Conservation (phyloP, 768 basidiomycete genomes). For the Mycena leptocephala region DNA sequence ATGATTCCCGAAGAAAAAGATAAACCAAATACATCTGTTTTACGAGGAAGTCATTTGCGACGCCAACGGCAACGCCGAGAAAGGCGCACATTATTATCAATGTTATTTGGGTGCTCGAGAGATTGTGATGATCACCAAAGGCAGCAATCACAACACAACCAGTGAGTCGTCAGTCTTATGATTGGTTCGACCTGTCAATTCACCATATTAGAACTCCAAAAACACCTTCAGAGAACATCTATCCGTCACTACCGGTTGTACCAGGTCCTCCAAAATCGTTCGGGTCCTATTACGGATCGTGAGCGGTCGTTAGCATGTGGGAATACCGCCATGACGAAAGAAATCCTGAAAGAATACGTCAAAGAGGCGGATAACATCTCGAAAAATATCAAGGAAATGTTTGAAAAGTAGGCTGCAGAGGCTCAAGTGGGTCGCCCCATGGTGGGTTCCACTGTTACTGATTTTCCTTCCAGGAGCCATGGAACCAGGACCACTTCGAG, state of each 20-base stretch:
- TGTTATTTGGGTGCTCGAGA: too few relatives aligned
- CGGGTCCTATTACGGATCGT: background rate
- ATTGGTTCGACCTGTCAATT: background rate
- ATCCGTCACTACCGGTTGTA: background rate
- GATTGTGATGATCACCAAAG: background rate
- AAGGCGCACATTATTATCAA: too few relatives aligned
- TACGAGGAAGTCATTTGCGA: too few relatives aligned
- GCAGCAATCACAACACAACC: background rate
- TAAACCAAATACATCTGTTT: too few relatives aligned
- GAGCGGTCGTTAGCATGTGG: constrained; percentile 7
- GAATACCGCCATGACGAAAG: background rate
- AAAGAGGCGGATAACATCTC: background rate
- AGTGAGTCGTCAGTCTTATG: background rate
- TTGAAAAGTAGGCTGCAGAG: background rate
- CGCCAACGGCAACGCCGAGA: too few relatives aligned
- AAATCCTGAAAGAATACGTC: background rate
- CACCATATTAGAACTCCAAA: background rate
- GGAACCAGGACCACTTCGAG: constrained; percentile 22
- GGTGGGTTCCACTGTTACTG: background rate
- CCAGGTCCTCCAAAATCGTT: background rate
- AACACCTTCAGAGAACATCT: background rate
- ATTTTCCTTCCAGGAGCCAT: background rate
- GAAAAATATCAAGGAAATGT: background rate
- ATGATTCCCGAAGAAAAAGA: too few relatives aligned
- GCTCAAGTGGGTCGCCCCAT: background rate